phyloP scores from a whole-genome alignment of 345 rosid species.

The Gossypium sturtianum region DNA sequence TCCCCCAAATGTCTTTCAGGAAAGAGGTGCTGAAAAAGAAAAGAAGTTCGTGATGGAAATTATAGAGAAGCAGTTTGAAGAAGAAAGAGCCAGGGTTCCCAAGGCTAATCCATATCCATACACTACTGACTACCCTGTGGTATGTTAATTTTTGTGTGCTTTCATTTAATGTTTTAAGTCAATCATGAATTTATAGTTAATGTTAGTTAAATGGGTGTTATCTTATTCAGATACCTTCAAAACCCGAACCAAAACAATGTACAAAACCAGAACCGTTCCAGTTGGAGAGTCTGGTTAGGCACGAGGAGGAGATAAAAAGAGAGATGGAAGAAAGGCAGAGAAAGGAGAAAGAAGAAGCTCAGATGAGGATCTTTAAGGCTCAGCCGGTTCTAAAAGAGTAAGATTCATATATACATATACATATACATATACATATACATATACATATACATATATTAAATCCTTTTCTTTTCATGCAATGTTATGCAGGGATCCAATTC shows the following conservation, averaged over 20 bases:
- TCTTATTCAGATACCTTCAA: slow-evolving; percentile 67
- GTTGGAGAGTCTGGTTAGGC: slow-evolving; percentile 76
- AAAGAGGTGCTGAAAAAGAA: slow-evolving; percentile 89
- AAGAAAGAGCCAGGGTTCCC: slow-evolving; percentile 69
- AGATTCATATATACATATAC: slow-evolving; percentile 8
- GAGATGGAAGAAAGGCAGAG: slow-evolving; percentile 76
- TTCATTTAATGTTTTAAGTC: neutral
- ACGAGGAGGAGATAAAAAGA: slow-evolving; percentile 78
- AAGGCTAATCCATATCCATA: slow-evolving; percentile 92
- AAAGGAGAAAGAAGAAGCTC: slow-evolving; percentile 68
- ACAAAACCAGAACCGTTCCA: slow-evolving; percentile 85
- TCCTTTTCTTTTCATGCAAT: neutral
- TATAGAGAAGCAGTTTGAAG: slow-evolving; percentile 53
- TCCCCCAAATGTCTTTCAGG: slow-evolving; percentile 36
- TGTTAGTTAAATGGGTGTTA: neutral
- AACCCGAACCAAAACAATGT: slow-evolving; percentile 76
- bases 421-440: too few species aligned
- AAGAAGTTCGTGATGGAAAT: slow-evolving; percentile 55
- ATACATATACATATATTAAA: neutral
- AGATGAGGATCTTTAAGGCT: slow-evolving; percentile 70
- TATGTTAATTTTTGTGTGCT: slow-evolving; percentile 21
- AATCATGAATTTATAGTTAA: neutral
- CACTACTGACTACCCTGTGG: slow-evolving; percentile 96
- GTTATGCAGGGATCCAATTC: slow-evolving; percentile 72
- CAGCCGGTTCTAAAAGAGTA: slow-evolving; percentile 77